These are phyloP conservation scores for Monosporascus sp. DNA, from an alignment of 2,329 filamentous ascomycete species.

Conservation along the genomic window DNA sequence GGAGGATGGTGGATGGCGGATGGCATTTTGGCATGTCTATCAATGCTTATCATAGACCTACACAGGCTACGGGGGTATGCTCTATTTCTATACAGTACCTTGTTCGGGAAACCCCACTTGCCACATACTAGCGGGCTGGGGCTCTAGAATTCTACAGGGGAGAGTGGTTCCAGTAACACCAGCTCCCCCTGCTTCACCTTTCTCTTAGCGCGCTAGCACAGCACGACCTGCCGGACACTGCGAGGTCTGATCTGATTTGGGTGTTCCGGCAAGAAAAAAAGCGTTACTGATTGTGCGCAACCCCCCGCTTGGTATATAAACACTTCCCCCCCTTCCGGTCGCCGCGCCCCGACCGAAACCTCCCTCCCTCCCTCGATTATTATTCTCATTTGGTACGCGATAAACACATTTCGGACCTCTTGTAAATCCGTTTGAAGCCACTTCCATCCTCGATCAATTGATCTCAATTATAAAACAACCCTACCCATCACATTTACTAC, in stretches of 20 bases:
- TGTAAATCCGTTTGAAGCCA: constrained; percentile 14
- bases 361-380: constrained; percentile 35
- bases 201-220: background rate
- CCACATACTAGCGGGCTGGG: no score
- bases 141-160: no score
- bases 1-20: no score
- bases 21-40: no score
- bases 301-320: constrained; percentile 57
- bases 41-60: no score
- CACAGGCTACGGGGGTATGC: no score
- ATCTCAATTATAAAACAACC: constrained; percentile 9
- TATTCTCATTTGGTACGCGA: constrained; percentile 20
- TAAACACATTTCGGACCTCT: constrained; percentile 11
- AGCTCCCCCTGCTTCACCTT: background rate
- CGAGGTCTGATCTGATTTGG: constrained; percentile 15
- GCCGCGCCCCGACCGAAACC: constrained; percentile 37
- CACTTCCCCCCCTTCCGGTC: constrained; percentile 51
- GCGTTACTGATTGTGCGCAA: constrained; percentile 52
- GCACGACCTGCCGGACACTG: constrained; percentile 3
- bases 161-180: background rate
- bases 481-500: constrained; percentile 14
- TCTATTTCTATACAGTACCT: no score
- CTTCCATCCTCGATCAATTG: constrained; percentile 22
- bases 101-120: no score
- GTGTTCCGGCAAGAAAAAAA: constrained; percentile 17